Percentiles rank a stretch among this genome's conserved stretches.
Conservation (phyloP, 495 filamentous ascomycete genomes). For the Neurospora tetraspora region DNA sequence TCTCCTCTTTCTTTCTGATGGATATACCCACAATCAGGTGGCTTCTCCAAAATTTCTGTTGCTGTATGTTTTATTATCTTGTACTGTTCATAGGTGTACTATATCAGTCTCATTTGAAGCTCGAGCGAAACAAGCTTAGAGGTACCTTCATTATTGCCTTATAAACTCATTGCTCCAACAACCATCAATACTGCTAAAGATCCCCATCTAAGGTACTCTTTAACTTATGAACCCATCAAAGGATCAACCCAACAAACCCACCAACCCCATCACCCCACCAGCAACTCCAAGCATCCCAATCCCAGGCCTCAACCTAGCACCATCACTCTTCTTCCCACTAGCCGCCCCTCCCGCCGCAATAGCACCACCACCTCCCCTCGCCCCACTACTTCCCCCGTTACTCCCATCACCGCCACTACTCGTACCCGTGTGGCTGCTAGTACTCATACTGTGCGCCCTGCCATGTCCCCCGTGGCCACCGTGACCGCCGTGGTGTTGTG, state of each 20-base stretch:
- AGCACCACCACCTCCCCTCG: neutral
- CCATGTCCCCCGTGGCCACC: neutral
- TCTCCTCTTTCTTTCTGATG: too few relatives aligned
- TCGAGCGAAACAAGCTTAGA: too few relatives aligned
- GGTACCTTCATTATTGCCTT: too few relatives aligned
- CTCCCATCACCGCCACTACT: neutral
- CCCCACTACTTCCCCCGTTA: neutral
- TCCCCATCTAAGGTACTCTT: too few relatives aligned
- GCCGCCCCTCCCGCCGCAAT: neutral
- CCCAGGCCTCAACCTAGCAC: neutral
- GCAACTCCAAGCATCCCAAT: neutral
- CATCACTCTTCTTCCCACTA: neutral
- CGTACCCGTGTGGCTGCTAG: neutral
- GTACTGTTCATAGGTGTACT: neutral
- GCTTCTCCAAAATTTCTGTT: too few relatives aligned
- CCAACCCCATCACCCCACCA: neutral
- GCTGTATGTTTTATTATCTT: too few relatives aligned
- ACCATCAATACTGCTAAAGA: too few relatives aligned
- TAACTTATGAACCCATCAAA: neutral
- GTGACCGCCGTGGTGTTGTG: neutral
- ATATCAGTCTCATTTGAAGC: too few relatives aligned
- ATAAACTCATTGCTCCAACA: too few relatives aligned
- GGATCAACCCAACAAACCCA: neutral
- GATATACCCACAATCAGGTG: too few relatives aligned
- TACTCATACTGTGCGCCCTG: neutral